Percentiles rank a stretch among this genome's conserved stretches.
Conservation (phyloP, 495 filamentous ascomycete species). For the Daldinia caldariorum region DNA sequence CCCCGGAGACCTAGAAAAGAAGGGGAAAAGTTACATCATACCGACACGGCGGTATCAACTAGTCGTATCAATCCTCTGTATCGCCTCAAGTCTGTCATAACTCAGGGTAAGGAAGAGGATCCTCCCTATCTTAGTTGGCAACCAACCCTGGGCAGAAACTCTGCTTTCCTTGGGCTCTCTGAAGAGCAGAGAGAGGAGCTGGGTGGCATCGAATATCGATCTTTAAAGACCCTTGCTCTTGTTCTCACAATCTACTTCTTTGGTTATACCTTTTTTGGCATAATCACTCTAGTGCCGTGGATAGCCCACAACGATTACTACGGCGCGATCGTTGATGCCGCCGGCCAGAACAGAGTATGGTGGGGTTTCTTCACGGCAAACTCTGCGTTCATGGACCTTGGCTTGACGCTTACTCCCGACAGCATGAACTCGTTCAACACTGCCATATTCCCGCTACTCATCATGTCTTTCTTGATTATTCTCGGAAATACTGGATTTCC, state of each 20-base stretch:
- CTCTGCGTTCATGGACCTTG: slow-evolving; percentile 90
- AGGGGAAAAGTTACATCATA: slow-evolving; percentile 42
- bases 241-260: slow-evolving; percentile 82
- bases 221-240: slow-evolving; percentile 82
- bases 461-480: slow-evolving; percentile 83
- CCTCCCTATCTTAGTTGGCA: slow-evolving; percentile 91
- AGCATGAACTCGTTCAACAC: slow-evolving; percentile 88
- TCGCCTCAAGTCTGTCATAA: slow-evolving; percentile 50
- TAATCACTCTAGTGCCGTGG: slow-evolving; percentile 80
- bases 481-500: slow-evolving; percentile 96
- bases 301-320: slow-evolving; percentile 71
- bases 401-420: slow-evolving; percentile 87
- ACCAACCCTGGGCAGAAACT: slow-evolving; percentile 91
- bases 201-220: slow-evolving; percentile 93
- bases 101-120: slow-evolving; percentile 58
- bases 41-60: slow-evolving; percentile 33
- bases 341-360: slow-evolving; percentile 76
- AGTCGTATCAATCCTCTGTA: slow-evolving; percentile 32
- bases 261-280: slow-evolving; percentile 76
- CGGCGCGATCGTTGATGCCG: slow-evolving; percentile 66
- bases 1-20: slow-evolving; percentile 50
- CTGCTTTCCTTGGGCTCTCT: slow-evolving; percentile 85
- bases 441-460: slow-evolving; percentile 75
- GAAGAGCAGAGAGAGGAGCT: slow-evolving; percentile 93
- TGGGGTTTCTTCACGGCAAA: slow-evolving; percentile 90